These are phyloP conservation scores for Lentinula guzmanii DNA, from an alignment of 768 basidiomycete species.

Conservation along the genomic window DNA sequence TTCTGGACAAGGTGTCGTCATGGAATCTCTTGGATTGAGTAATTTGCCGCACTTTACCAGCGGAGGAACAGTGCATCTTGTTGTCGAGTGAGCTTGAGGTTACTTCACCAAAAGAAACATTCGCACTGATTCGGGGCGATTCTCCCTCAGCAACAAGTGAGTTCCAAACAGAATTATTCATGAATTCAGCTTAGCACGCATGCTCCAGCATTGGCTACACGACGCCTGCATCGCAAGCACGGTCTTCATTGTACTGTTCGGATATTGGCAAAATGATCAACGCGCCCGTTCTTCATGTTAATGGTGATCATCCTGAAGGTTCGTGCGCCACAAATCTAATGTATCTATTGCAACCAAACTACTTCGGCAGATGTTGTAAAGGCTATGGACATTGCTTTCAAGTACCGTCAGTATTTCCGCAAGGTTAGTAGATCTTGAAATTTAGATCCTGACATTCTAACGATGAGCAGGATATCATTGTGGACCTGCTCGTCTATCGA, in stretches of 20 bases:
- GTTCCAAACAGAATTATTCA: constrained; percentile 1
- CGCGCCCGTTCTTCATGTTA: constrained; percentile 84
- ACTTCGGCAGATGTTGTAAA: constrained; percentile 61
- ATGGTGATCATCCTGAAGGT: constrained; percentile 89
- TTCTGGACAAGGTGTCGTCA: constrained; percentile 84
- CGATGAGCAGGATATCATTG: constrained; percentile 61
- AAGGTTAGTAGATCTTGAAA: constrained; percentile 38
- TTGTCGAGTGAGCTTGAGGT: constrained; percentile 67
- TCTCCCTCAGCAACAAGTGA: constrained; percentile 49
- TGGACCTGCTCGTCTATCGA: constrained; percentile 86
- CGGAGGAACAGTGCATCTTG: constrained; percentile 85
- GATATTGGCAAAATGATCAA: constrained; percentile 89
- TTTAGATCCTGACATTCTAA: neutral
- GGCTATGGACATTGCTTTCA: constrained; percentile 84
- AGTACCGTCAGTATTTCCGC: constrained; percentile 80
- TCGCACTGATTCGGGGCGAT: neutral
- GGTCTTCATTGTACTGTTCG: constrained; percentile 85
- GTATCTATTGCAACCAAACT: too few relatives aligned
- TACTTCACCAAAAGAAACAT: neutral
- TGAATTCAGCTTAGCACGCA: neutral
- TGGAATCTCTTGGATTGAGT: constrained; percentile 85
- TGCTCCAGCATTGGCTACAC: constrained; percentile 82
- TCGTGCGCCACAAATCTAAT: neutral
- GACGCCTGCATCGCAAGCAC: constrained; percentile 76
- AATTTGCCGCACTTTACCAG: constrained; percentile 89